Evolutionary conservation across 1,284 basidiomycete genomes (phyloP).

Genomic region (Anthracocystis panici-leucophaei): DNA sequence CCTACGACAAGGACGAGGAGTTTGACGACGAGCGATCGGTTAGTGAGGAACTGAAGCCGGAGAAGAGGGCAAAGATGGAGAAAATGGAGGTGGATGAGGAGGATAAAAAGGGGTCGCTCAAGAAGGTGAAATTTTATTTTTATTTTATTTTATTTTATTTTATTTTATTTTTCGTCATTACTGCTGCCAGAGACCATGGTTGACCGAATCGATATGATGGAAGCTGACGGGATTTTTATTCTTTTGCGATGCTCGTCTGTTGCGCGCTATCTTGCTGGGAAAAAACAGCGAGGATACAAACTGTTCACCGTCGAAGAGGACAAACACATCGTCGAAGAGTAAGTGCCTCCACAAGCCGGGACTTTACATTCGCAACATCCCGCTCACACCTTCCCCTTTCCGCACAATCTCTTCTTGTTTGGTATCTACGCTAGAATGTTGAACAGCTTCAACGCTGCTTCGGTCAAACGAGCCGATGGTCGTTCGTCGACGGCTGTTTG

Average conservation of each 20-base stretch:
- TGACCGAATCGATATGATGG: background rate
- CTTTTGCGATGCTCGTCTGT: no score
- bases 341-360: background rate
- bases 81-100: background rate
- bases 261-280: background rate
- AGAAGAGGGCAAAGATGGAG: background rate
- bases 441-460: conserved; percentile 3
- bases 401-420: background rate
- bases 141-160: no score
- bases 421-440: background rate
- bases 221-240: background rate
- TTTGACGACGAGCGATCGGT: background rate
- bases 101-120: background rate
- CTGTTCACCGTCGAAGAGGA: conserved; percentile 16
- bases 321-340: conserved; percentile 20
- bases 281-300: background rate
- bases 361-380: no score
- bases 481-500: background rate
- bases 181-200: no score
- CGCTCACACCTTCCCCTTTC: no score
- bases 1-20: background rate
- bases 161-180: no score
- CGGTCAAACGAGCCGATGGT: background rate
- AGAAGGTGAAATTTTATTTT: background rate
- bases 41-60: conserved; percentile 8